phyloP scores from a whole-genome alignment of 2,329 filamentous ascomycete genomes.

The Apiospora saccharicola region DNA sequence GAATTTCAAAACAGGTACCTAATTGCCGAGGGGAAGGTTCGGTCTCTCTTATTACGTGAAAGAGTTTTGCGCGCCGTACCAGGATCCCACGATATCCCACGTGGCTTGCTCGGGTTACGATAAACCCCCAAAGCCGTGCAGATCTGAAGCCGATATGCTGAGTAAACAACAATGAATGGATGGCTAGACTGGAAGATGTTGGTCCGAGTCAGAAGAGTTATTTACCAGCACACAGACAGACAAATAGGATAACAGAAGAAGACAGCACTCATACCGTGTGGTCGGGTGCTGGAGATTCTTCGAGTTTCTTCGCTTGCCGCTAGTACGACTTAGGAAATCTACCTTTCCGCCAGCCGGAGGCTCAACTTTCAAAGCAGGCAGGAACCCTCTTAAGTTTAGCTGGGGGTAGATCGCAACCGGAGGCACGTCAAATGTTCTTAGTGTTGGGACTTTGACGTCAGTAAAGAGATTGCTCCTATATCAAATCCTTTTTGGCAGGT shows the following conservation, averaged over 20 bases:
- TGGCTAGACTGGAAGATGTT: not conserved
- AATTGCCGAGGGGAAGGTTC: not conserved
- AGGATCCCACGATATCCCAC: constrained; percentile 16
- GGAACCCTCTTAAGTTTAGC: not conserved
- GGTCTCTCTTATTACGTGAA: not conserved
- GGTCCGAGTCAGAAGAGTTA: not conserved
- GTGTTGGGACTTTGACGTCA: constrained; percentile 6
- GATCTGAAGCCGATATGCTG: not conserved
- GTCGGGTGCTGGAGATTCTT: constrained; percentile 2
- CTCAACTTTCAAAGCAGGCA: not conserved
- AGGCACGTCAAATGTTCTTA: not conserved
- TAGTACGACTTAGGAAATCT: constrained; percentile 9
- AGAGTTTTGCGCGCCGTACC: not conserved
- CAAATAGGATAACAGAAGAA: not conserved
- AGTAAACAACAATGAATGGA: not conserved
- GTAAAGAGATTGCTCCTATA: not conserved
- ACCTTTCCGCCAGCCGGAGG: not conserved
- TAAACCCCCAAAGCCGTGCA: not conserved
- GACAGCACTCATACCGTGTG: not conserved
- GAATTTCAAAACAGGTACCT: not conserved
- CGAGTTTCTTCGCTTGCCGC: constrained; percentile 5
- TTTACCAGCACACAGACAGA: not conserved
- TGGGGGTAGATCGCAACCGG: not conserved
- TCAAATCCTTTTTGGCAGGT: not conserved
- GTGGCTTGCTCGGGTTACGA: not conserved